Base-by-base conservation (phyloP, 495 filamentous ascomycete species). In the Cryomyces minteri region DNA sequence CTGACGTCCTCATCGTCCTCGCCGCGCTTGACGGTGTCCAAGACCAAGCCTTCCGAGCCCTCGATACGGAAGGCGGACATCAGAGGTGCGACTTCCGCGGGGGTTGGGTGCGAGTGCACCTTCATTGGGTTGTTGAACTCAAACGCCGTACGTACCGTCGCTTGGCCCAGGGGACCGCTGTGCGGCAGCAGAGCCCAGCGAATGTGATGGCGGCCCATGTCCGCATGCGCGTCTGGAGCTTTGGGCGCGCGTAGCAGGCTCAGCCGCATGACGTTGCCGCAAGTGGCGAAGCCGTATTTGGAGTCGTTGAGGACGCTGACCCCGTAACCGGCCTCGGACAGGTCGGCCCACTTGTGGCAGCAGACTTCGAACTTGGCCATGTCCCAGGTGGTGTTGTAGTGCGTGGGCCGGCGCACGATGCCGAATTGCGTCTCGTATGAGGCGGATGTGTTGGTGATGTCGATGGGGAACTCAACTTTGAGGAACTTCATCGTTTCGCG, bases 311-410 rank as follows among this genome's bases (percentile, higher is more conserved):
- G 71, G 52, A 98, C 82, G 4, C 83, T 86, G 2, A 98, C 84
- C 49, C 90, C 90, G 58, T 94, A 95, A 32, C 77, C 79, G 57
- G 85, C 66, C 58, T 98, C 90, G 4, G 84, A 93, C 44, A 98
- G 70, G 61, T 96, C 90, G n/a, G 90, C 90, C 70, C 82, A 98
- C 60, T 84, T 88, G 66, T 98, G 90, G 61, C 82, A 88, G 73
- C 88, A 94, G 39, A 98, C 90, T 66, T 98, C 90, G 54, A 98
- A 98, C 56, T 94, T 94, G 54, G 90, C 90, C 88, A 94, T 94
- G 53, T 98, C 90, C 90, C 90, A 98, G 58, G 74, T 81, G 14
- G 87, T 94, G 63, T 94, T 94, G 67, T 90, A 94, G 65, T 94
- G 90, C 0, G 90, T 98, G 6, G 90, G 87, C 37, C 90, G 77